Conservation (phyloP, 208 protist genomes). For the Leishmania aethiopica region DNA sequence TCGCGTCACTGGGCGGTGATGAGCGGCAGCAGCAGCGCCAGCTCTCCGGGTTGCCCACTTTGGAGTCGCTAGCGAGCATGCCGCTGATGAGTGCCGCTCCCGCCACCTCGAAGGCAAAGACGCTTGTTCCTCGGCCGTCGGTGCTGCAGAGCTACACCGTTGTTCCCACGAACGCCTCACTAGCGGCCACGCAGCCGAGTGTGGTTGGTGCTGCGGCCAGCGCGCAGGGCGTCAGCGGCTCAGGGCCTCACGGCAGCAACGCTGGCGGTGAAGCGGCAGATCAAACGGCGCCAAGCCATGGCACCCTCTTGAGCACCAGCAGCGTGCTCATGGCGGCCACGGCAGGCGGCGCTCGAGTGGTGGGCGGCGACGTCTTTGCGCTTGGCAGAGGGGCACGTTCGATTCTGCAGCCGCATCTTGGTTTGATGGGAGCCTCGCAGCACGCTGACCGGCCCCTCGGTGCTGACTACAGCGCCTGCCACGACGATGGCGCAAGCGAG, state of each 20-base stretch:
- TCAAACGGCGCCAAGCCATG: not conserved
- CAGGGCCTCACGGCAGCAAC: not conserved
- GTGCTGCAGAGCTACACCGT: constrained; percentile 27
- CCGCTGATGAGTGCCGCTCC: not conserved
- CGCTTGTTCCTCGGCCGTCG: constrained; percentile 14
- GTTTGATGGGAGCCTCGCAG: not conserved
- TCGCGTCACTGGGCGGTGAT: not conserved
- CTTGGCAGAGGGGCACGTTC: constrained; percentile 10
- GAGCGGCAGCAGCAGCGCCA: not conserved
- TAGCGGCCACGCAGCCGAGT: not conserved
- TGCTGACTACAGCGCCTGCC: not conserved
- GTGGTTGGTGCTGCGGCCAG: not conserved
- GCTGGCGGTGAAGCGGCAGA: not conserved
- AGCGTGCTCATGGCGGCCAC: constrained; percentile 10
- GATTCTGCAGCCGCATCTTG: not conserved
- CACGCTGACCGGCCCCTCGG: not conserved
- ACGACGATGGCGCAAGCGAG: not conserved
- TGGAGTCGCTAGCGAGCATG: not conserved
- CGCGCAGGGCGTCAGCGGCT: not conserved
- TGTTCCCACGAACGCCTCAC: constrained; percentile 5
- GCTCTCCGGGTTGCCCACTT: not conserved
- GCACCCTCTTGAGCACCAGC: not conserved
- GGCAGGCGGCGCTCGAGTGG: not conserved
- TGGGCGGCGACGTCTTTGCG: constrained; percentile 22
- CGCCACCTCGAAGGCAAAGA: not conserved